Evolutionary conservation across 2,329 filamentous ascomycete species (phyloP).

Genomic region (Verticillium alfalfae): DNA sequence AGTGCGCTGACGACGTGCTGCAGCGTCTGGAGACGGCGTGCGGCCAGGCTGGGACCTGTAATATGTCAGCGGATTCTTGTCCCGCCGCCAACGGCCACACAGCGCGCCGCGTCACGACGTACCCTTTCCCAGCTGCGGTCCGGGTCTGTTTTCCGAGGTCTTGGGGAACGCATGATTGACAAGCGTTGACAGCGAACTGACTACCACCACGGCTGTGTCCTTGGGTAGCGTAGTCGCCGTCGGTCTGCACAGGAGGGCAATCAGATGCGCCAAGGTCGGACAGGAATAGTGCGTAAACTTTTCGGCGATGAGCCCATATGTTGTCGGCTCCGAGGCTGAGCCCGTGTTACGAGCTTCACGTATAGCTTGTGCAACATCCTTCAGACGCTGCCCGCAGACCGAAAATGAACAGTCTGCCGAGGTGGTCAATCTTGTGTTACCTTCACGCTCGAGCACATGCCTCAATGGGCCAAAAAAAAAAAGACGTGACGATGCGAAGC

Average conservation of each 20-base stretch:
- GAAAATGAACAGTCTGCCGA: slow-evolving; percentile 33
- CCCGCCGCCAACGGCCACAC: not conserved
- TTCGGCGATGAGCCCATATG: not conserved
- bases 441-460: not conserved
- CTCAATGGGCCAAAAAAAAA: not conserved
- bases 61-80: not conserved
- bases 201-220: slow-evolving; percentile 62
- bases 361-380: slow-evolving; percentile 16
- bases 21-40: slow-evolving; percentile 45
- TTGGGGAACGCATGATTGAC: slow-evolving; percentile 74
- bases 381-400: slow-evolving; percentile 29
- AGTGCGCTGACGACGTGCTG: slow-evolving; percentile 64
- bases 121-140: not conserved
- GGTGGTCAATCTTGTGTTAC: not conserved
- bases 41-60: slow-evolving; percentile 28
- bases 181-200: slow-evolving; percentile 73
- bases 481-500: slow-evolving; percentile 3
- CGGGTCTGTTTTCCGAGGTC: slow-evolving; percentile 27
- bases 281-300: slow-evolving; percentile 44
- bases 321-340: not conserved
- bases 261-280: slow-evolving; percentile 62
- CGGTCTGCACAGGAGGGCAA: slow-evolving; percentile 70
- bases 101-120: not conserved
- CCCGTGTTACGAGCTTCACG: slow-evolving; percentile 2
- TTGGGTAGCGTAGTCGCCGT: slow-evolving; percentile 56